Percentiles rank a stretch among this genome's conserved stretches.
These are phyloP conservation scores for Aspergillus texensis DNA, from an alignment of 2,329 filamentous ascomycete species.

Conservation along the genomic window DNA sequence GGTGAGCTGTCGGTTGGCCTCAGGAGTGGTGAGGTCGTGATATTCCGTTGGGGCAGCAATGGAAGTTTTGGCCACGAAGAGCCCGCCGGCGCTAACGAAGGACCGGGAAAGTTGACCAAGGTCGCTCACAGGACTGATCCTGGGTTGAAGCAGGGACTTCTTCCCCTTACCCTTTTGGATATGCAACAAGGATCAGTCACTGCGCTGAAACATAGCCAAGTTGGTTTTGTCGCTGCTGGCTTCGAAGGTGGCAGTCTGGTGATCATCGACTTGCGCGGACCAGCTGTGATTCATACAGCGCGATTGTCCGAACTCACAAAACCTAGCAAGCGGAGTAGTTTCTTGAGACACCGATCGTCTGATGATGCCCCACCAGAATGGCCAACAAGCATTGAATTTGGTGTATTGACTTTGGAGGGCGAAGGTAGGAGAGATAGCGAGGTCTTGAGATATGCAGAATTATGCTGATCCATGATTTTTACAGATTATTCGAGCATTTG, in stretches of 20 bases:
- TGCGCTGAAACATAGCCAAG: slow-evolving; percentile 80
- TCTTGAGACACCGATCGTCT: slow-evolving; percentile 59
- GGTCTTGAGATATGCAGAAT: background rate
- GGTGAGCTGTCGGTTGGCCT: slow-evolving; percentile 86
- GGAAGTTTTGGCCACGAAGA: slow-evolving; percentile 68
- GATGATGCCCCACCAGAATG: slow-evolving; percentile 64
- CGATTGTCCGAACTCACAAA: slow-evolving; percentile 74
- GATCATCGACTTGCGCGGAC: slow-evolving; percentile 85
- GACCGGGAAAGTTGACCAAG: slow-evolving; percentile 71
- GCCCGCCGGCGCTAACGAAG: slow-evolving; percentile 56
- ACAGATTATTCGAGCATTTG: slow-evolving; percentile 86
- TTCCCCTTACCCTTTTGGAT: slow-evolving; percentile 80
- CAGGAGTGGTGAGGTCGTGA: slow-evolving; percentile 76
- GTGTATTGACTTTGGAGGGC: slow-evolving; percentile 89
- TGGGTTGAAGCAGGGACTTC: slow-evolving; percentile 73
- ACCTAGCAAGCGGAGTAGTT: slow-evolving; percentile 73
- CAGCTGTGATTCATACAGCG: slow-evolving; percentile 76
- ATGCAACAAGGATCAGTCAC: slow-evolving; percentile 81
- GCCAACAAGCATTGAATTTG: slow-evolving; percentile 83
- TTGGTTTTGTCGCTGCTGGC: slow-evolving; percentile 87
- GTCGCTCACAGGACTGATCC: slow-evolving; percentile 74
- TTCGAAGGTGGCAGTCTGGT: slow-evolving; percentile 80
- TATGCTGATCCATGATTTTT: slow-evolving; percentile 26
- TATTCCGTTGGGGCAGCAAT: slow-evolving; percentile 89
- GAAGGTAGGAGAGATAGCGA: slow-evolving; percentile 57